phyloP scores from a whole-genome alignment of 2,329 filamentous ascomycete genomes.

The Sporothrix brasiliensis region DNA sequence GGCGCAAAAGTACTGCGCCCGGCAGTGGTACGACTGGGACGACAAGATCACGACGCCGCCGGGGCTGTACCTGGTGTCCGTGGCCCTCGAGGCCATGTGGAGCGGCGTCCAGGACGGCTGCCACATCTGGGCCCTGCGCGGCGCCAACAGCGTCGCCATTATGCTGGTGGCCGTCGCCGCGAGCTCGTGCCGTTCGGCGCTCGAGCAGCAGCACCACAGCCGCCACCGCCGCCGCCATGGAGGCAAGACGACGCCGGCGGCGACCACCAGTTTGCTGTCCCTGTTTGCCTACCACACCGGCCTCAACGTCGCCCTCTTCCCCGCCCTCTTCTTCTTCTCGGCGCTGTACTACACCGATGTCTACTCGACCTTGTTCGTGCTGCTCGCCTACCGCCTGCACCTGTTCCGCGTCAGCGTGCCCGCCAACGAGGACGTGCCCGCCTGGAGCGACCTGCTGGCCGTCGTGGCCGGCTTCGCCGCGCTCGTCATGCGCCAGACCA shows the following conservation, averaged over 20 bases:
- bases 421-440: slow-evolving; percentile 38
- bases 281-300: slow-evolving; percentile 61
- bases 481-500: slow-evolving; percentile 86
- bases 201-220: slow-evolving; percentile 46
- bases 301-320: slow-evolving; percentile 81
- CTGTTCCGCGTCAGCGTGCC: slow-evolving; percentile 45
- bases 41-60: slow-evolving; percentile 97
- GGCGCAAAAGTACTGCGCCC: slow-evolving; percentile 81
- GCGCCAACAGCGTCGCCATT: slow-evolving; percentile 53
- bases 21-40: slow-evolving; percentile 80
- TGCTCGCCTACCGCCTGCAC: slow-evolving; percentile 67
- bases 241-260: slow-evolving; percentile 40
- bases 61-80: slow-evolving; percentile 57
- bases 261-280: slow-evolving; percentile 42
- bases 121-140: slow-evolving; percentile 49
- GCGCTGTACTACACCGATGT: slow-evolving; percentile 95
- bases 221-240: too few relatives aligned
- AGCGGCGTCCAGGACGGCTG: slow-evolving; percentile 30
- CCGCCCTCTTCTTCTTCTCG: slow-evolving; percentile 93
- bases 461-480: slow-evolving; percentile 64
- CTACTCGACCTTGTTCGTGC: slow-evolving; percentile 73
- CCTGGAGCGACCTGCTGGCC: slow-evolving; percentile 49
- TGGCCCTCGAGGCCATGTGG: slow-evolving; percentile 31
- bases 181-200: slow-evolving; percentile 55
- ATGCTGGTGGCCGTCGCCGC: slow-evolving; percentile 51